Evolutionary conservation across 805 yeast genomes (phyloP).

Genomic region (Lachancea fermentati): DNA sequence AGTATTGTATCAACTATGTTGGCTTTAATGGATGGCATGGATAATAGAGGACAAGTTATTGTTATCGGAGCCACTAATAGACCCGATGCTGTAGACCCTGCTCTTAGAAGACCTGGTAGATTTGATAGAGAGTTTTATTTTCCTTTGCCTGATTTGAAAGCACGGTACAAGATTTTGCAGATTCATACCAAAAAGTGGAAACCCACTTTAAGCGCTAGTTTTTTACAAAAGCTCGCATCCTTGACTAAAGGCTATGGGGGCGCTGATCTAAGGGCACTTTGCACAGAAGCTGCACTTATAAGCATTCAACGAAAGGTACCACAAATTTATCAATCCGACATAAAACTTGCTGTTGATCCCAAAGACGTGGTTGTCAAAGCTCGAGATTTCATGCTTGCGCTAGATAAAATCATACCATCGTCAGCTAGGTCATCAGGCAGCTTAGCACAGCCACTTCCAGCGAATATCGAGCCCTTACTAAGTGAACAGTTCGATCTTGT

Average conservation of each 20-base stretch:
- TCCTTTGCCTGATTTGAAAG: slow-evolving; percentile 79
- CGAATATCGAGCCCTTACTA: slow-evolving; percentile 59
- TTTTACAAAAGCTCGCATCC: slow-evolving; percentile 62
- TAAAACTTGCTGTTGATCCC: slow-evolving; percentile 71
- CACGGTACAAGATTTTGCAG: slow-evolving; percentile 70
- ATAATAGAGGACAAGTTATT: slow-evolving; percentile 94
- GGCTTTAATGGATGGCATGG: slow-evolving; percentile 99
- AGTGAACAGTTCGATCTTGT: slow-evolving; percentile 44
- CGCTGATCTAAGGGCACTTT: slow-evolving; percentile 89
- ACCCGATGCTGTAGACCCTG: slow-evolving; percentile 98
- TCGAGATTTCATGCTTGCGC: slow-evolving; percentile 77
- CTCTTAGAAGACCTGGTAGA: slow-evolving; percentile 92
- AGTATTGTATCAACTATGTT: slow-evolving; percentile 91
- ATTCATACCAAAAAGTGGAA: slow-evolving; percentile 90
- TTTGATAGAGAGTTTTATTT: slow-evolving; percentile 96
- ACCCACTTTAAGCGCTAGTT: slow-evolving; percentile 56
- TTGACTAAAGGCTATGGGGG: slow-evolving; percentile 97
- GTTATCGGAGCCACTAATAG: slow-evolving; percentile 97
- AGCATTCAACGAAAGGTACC: slow-evolving; percentile 91
- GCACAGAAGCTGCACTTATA: slow-evolving; percentile 92
- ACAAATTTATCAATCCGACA: slow-evolving; percentile 74
- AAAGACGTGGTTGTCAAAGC: slow-evolving; percentile 65
- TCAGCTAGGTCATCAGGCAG: slow-evolving; percentile 79
- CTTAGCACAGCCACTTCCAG: slow-evolving; percentile 74
- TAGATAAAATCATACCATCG: slow-evolving; percentile 86